Percentiles rank a stretch among this genome's conserved stretches.
Evolutionary conservation across 345 rosid genomes (phyloP).

Genomic region (Lepidium aucheri): DNA sequence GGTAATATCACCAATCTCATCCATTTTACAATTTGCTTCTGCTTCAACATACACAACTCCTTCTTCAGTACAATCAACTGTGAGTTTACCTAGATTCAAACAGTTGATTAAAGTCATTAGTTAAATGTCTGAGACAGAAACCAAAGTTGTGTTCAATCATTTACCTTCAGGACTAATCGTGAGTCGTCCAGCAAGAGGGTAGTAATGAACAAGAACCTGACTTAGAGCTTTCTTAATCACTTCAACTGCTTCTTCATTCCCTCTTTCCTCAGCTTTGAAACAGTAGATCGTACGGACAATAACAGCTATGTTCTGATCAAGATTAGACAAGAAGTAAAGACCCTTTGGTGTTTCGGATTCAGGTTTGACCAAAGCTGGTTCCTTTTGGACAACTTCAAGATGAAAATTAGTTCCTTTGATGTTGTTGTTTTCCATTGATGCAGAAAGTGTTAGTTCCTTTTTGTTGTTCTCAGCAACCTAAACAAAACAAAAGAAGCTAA

Average conservation of each 20-base stretch:
- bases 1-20: constrained; percentile 70
- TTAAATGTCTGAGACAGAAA: neutral
- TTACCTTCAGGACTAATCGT: constrained; percentile 60
- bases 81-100: constrained; percentile 42
- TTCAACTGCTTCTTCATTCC: constrained; percentile 48
- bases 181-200: constrained; percentile 83
- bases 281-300: constrained; percentile 76
- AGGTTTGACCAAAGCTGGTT: constrained; percentile 53
- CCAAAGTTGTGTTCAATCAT: neutral
- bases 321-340: constrained; percentile 78
- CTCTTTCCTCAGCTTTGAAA: constrained; percentile 60
- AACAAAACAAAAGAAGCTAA: neutral
- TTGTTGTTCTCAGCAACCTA: constrained; percentile 46
- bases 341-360: constrained; percentile 68
- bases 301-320: constrained; percentile 82
- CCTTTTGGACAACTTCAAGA: constrained; percentile 49
- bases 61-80: constrained; percentile 64
- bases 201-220: constrained; percentile 71
- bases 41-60: constrained; percentile 90
- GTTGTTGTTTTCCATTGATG: constrained; percentile 37
- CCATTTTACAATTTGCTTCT: constrained; percentile 55
- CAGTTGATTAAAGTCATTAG: neutral
- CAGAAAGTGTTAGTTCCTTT: constrained; percentile 14
- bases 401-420: constrained; percentile 31
- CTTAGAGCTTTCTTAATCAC: constrained; percentile 61